Evolutionary conservation across 192 early-diverging fungal genomes (phyloP).

Genomic region (Chytriomyces hyalinus): DNA sequence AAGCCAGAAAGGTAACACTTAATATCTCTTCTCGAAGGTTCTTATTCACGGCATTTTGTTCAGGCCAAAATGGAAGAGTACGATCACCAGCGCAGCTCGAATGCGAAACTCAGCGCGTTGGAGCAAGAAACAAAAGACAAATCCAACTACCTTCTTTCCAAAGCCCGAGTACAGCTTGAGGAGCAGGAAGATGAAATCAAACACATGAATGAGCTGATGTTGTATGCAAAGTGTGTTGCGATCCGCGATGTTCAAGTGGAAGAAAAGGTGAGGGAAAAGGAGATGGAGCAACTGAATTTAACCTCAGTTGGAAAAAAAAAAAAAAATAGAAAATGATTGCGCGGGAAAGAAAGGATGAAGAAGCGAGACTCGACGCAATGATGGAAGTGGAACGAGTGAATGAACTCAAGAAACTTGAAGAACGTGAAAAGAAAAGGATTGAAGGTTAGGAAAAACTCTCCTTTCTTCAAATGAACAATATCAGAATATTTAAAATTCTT

Average conservation of each 20-base stretch:
- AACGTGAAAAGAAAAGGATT: conserved; percentile 50
- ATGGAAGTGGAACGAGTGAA: conserved; percentile 61
- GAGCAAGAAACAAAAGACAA: conserved; percentile 62
- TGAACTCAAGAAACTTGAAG: conserved; percentile 60
- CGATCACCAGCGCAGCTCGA: conserved; percentile 51
- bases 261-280: conserved; percentile 52
- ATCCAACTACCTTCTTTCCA: conserved; percentile 61
- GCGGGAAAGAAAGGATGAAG: conserved; percentile 56
- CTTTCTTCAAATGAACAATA: not conserved
- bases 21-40: not conserved
- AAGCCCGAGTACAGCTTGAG: conserved; percentile 66
- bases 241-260: conserved; percentile 65
- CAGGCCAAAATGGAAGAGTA: conserved; percentile 60
- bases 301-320: not conserved
- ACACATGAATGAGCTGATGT: conserved; percentile 68
- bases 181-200: conserved; percentile 73
- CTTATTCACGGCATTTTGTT: conserved; percentile 2
- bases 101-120: conserved; percentile 55
- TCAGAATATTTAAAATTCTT: conserved; percentile 8
- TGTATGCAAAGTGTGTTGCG: conserved; percentile 69
- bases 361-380: conserved; percentile 59
- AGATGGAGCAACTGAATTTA: not conserved
- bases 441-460: conserved; percentile 37
- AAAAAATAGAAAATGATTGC: conserved; percentile 53
- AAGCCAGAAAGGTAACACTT: conserved; percentile 46